Evolutionary conservation across 1,284 basidiomycete species (phyloP), one percentile per base, ranked within the genome.

Genomic region (Phylloporus sp.): DNA sequence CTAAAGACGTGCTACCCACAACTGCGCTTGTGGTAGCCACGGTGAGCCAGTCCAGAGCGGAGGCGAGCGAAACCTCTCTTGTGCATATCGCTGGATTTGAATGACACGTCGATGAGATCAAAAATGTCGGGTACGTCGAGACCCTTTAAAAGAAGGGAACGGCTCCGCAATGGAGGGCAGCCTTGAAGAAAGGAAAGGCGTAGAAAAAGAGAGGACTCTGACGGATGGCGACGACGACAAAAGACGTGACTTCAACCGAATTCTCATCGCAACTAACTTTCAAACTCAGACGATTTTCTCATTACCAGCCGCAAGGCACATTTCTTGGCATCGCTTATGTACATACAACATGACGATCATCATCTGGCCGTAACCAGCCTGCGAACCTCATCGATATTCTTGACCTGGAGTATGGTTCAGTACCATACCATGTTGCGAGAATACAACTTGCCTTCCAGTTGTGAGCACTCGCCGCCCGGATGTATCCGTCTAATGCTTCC

Each of bases 21-120:
- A 35, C 15, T 37, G 60, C 78, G 74, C 68, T 75, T 80, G 62
- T 65, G 63, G 47, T 72, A 72, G 64, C 65, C 58, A 47, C 68
- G 64, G 58, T 59, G 65, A 11, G 79, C 73, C 60, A 69, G 75
- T 58, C 76, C 75, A 29, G 78, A 64, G 49, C 74, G 79, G 63
- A 78, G 66, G 58, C 74, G 73, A 23, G 71, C 14, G 41, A 82
- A 72, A 3, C 76, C 79, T 78, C 80, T 77, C 60, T 71, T 79
- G 56, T 49, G 68, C 79, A 80, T 79, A 58, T 69, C 68, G 56
- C 43, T 19, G 63, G 32, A 57, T 60, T 25, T 63, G 47, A 27
- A 27, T 66, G 37, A 37, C 14, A 37, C 37, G 37, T 37, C 14
- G 37, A 66, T 25, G 49, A 53, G 66, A 63, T 62, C 59, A 67